These are phyloP conservation scores for Phlyctochytrium planicorne DNA, from an alignment of 192 early-diverging fungal species.

Conservation along the genomic window DNA sequence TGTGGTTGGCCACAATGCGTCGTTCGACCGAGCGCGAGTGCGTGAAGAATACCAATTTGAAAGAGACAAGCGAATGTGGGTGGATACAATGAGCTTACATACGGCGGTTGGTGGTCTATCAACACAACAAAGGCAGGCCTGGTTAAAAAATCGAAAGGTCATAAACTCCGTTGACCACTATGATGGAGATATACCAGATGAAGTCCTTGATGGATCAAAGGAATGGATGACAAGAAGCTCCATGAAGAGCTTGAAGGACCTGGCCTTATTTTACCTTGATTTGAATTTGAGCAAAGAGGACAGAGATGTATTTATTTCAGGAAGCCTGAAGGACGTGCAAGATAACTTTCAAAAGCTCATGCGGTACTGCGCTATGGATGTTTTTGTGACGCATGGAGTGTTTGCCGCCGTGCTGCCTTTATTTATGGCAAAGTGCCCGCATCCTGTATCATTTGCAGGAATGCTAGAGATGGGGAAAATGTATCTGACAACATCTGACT, in stretches of 20 bases:
- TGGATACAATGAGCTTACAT: conserved; percentile 96
- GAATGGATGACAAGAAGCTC: conserved; percentile 59
- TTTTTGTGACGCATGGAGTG: conserved; percentile 70
- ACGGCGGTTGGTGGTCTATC: conserved; percentile 85
- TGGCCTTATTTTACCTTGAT: conserved; percentile 77
- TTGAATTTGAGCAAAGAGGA: conserved; percentile 39
- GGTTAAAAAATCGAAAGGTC: conserved; percentile 70
- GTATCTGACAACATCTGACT: conserved; percentile 76
- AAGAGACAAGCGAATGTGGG: conserved; percentile 57
- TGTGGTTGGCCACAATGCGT: conserved; percentile 89
- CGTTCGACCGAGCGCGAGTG: conserved; percentile 86
- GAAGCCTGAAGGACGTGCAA: conserved; percentile 36
- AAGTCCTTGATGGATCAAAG: conserved; percentile 17
- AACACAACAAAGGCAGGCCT: conserved; percentile 79
- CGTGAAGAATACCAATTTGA: conserved; percentile 78
- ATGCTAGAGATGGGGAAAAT: conserved; percentile 84
- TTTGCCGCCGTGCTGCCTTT: conserved; percentile 67
- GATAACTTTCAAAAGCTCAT: conserved; percentile 66
- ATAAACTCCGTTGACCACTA: conserved; percentile 42
- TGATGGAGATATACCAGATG: conserved; percentile 35
- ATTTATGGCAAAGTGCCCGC: conserved; percentile 82
- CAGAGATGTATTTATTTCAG: conserved; percentile 30
- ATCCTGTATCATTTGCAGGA: conserved; percentile 91
- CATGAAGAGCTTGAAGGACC: conserved; percentile 75
- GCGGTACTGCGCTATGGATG: conserved; percentile 88